phyloP scores from a whole-genome alignment of 2,329 filamentous ascomycete species.

The Lachnum nothofagi region DNA sequence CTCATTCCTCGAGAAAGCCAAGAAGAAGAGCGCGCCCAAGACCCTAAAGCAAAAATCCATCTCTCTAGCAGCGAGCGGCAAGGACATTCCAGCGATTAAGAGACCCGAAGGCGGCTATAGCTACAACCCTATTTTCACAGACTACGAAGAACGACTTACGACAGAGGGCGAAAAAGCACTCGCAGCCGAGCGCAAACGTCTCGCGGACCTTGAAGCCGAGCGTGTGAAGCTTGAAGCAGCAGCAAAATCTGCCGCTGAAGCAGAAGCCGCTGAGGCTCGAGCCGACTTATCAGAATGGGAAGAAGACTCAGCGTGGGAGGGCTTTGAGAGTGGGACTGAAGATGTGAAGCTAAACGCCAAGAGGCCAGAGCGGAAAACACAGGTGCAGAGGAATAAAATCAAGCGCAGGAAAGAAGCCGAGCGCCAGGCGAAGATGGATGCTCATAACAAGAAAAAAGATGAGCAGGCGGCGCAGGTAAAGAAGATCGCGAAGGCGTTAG shows the following conservation, averaged over 20 bases:
- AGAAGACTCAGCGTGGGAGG: constrained; percentile 88
- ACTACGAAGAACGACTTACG: constrained; percentile 73
- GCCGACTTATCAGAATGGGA: constrained; percentile 67
- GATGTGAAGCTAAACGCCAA: constrained; percentile 63
- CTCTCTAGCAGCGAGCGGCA: constrained; percentile 77
- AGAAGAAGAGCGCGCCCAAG: constrained; percentile 64
- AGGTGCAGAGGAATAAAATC: constrained; percentile 77
- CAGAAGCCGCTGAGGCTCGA: constrained; percentile 66
- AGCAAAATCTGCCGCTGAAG: constrained; percentile 64
- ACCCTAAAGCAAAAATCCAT: constrained; percentile 74
- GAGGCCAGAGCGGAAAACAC: constrained; percentile 78
- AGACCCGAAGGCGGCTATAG: constrained; percentile 78
- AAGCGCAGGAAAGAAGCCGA: constrained; percentile 87
- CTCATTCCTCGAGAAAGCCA: constrained; percentile 62
- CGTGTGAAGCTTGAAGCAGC: constrained; percentile 62
- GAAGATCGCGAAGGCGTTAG: constrained; percentile 60
- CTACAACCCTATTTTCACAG: constrained; percentile 85
- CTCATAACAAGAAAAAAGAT: constrained; percentile 66
- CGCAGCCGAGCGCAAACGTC: constrained; percentile 69
- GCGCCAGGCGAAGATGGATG: constrained; percentile 67
- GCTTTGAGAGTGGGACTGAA: constrained; percentile 75
- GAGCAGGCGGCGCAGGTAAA: constrained; percentile 68
- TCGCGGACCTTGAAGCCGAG: constrained; percentile 63
- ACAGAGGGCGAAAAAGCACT: constrained; percentile 74
- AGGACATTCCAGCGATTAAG: constrained; percentile 69